Evolutionary conservation across 768 basidiomycete species (phyloP), one percentile per base, ranked within the genome.

Genomic region (Lactifluus piperatus): DNA sequence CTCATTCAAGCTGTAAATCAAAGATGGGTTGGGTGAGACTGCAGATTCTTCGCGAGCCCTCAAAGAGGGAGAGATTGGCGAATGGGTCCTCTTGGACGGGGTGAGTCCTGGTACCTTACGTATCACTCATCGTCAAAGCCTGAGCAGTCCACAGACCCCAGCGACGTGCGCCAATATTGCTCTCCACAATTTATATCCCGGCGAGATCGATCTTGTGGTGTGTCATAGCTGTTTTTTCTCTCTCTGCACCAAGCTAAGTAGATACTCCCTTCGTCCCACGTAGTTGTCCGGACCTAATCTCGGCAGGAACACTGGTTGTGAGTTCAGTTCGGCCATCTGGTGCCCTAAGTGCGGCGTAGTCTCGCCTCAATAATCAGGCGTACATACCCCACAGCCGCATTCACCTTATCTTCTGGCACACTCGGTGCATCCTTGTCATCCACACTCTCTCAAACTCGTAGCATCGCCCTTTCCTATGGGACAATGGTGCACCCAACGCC

Each of bases 111-210:
- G 24, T 58, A 44, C 30, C 32, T 20, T 5, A 20, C 7, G 16
- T 56, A 64, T 46, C 47, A 16, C 30, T 34, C 36, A 24, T 45
- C 39, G 16, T 26, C 18, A 24, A n/a, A n/a, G n/a, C n/a, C n/a
- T n/a, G 29, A 26, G 27, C 48, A 51, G 9, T 60, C 50, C n/a
- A 20, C 62, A 89, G 88, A 93, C 91, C 10, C 91, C 94, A 4
- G 92, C 94, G 4, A 89, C 94, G 13, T 97, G 94, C 69, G 78
- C 90, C 2, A 97, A 95, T 67, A 84, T 97, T 59, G 92, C 83
- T 2, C 74, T 97, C 43, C 89, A 95, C 71, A 97, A 97, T 66
- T 66, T 97, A 9, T 94, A 85, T 69, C 85, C 84, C 2, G 86
- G 80, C 36, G 73, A 89, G 68, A 89, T 97, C 32, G 93, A 98